Evolutionary conservation across 495 filamentous ascomycete species (phyloP).

Genomic region (Aspergillus avenaceus): DNA sequence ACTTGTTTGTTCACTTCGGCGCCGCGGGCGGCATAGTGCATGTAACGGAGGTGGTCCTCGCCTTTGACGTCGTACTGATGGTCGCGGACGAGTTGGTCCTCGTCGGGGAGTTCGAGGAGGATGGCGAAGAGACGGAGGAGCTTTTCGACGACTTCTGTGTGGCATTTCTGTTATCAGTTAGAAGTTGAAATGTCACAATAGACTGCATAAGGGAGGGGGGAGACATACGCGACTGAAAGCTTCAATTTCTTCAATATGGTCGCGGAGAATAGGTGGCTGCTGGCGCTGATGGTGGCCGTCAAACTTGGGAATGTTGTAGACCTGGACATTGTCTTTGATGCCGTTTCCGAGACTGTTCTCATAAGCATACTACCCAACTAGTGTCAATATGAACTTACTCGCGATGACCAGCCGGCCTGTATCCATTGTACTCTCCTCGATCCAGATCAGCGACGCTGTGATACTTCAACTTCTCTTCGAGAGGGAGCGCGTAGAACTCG

Average conservation of each 20-base stretch:
- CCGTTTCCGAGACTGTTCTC: conserved; percentile 43
- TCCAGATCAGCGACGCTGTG: conserved; percentile 28
- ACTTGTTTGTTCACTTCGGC: conserved; percentile 38
- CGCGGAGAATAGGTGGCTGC: conserved; percentile 33
- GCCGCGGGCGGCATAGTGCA: conserved; percentile 45
- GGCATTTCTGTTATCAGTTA: conserved; percentile 37
- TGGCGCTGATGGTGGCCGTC: conserved; percentile 37
- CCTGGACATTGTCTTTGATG: conserved; percentile 45
- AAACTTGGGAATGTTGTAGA: conserved; percentile 52
- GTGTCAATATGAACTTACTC: conserved; percentile 23
- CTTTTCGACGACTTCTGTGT: conserved; percentile 44
- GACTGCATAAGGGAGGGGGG: no score
- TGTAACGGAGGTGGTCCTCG: conserved; percentile 50
- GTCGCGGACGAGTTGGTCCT: conserved; percentile 43
- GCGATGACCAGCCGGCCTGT: conserved; percentile 41
- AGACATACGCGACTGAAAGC: conserved; percentile 35
- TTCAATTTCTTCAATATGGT: conserved; percentile 33
- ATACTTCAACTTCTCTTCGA: conserved; percentile 53
- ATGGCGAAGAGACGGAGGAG: conserved; percentile 50
- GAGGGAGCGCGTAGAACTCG: conserved; percentile 50
- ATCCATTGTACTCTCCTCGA: conserved; percentile 37
- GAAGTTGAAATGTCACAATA: not conserved
- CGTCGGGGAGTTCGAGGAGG: conserved; percentile 46
- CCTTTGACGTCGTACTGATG: conserved; percentile 45
- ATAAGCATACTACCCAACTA: no score